Evolutionary conservation across 768 basidiomycete genomes (phyloP).

Genomic region (Austroboletus eburneus): DNA sequence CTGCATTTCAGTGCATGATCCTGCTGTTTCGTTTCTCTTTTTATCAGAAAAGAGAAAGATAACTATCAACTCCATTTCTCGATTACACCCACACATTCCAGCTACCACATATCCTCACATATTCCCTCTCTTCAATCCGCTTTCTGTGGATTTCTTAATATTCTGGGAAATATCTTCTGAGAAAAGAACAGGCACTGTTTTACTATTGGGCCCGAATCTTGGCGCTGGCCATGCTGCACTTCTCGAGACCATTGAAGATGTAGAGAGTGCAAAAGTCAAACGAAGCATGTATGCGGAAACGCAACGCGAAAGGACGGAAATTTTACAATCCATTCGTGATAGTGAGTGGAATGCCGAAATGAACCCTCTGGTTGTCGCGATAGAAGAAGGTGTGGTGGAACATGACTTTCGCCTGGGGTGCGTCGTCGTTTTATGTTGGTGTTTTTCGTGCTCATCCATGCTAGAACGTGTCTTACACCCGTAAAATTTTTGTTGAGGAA

Average conservation of each 20-base stretch:
- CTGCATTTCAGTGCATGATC: slow-evolving; percentile 17
- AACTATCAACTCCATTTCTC: slow-evolving; percentile 32
- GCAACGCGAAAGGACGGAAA: slow-evolving; percentile 59
- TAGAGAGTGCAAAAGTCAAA: slow-evolving; percentile 60
- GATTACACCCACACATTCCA: slow-evolving; percentile 56
- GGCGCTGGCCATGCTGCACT: slow-evolving; percentile 70
- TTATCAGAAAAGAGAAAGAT: slow-evolving; percentile 47
- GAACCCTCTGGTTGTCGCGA: slow-evolving; percentile 59
- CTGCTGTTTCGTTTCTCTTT: slow-evolving; percentile 40
- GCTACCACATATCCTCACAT: slow-evolving; percentile 45
- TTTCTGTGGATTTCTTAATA: slow-evolving; percentile 65
- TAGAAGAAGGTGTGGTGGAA: slow-evolving; percentile 42
- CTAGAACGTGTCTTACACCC: slow-evolving; percentile 53
- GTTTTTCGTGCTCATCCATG: slow-evolving; percentile 6
- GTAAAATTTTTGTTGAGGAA: slow-evolving; percentile 63
- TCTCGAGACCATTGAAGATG: slow-evolving; percentile 53
- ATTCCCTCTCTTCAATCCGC: slow-evolving; percentile 80
- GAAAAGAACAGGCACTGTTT: slow-evolving; percentile 56
- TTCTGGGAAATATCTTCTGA: slow-evolving; percentile 71
- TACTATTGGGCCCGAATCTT: slow-evolving; percentile 54
- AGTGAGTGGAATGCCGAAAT: slow-evolving; percentile 79
- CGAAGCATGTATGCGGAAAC: slow-evolving; percentile 94
- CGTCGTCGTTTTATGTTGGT: slow-evolving; percentile 27
- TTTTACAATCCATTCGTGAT: slow-evolving; percentile 61
- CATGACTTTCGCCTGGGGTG: slow-evolving; percentile 76